Percentiles rank a stretch among this genome's conserved stretches.
Conservation (phyloP, 306 rosid species). For the Cucumis hystrix region DNA sequence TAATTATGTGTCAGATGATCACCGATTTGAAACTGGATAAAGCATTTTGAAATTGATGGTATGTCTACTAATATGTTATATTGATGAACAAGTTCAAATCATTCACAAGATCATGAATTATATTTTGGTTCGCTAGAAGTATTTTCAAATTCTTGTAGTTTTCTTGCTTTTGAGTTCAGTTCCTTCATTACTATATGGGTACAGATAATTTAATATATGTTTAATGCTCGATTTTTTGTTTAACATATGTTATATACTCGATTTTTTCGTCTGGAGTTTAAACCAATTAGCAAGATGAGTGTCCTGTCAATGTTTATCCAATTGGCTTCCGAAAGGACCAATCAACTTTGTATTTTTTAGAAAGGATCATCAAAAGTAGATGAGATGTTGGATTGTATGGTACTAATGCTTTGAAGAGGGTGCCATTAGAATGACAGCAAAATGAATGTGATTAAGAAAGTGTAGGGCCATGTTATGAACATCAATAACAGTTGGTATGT, state of each 20-base stretch:
- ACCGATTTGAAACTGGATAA: too few relatives aligned
- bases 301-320: not conserved
- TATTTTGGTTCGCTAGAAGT: not conserved
- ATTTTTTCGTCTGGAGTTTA: not conserved
- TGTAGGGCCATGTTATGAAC: not conserved
- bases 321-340: not conserved
- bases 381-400: not conserved
- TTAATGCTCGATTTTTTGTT: not conserved
- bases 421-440: too few relatives aligned
- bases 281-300: not conserved
- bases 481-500: not conserved
- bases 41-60: slow-evolving; percentile 75
- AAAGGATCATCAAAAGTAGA: not conserved
- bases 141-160: not conserved
- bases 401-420: too few relatives aligned
- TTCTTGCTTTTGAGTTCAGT: not conserved
- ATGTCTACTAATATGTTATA: not conserved
- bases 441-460: not conserved
- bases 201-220: not conserved
- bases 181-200: not conserved
- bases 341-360: not conserved
- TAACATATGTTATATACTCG: not conserved
- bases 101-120: not conserved
- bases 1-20: too few relatives aligned
- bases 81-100: not conserved